Evolutionary conservation across 352 stramenopile species (phyloP), one percentile per base, ranked within the genome.

Genomic region (Globisporangium paroecandrum): DNA sequence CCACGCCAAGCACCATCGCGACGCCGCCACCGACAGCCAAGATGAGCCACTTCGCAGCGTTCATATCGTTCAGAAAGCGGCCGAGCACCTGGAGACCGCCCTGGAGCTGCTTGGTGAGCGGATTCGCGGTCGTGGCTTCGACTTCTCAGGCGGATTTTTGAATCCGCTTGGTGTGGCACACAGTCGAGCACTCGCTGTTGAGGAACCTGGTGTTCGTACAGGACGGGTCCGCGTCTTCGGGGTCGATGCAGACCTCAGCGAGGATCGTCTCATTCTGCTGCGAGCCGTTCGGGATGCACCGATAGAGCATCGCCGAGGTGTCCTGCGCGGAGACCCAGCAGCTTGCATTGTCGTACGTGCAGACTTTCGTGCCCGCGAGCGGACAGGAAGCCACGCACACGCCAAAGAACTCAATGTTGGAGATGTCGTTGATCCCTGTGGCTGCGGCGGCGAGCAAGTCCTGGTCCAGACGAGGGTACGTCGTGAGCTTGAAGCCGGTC

Each of bases 401-500:
- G 0, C 89, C 89, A 62, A 91, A 95, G 66, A 95, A 93, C 66
- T 90, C 68, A 29, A 87, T 82, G 53, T 77, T 78, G 27, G 77
- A 73, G 18, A 86, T 66, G 12, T 76, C 64, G 18, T 51, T 51
- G 12, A 91, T 57, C 10, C 79, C 71, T 7, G 69, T 71, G 18
- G 72, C 62, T 38, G 78, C 49, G 7, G 81, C 84, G 18, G 75
- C 70, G 1, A 93, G 58, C 58, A 97, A 76, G 71, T 97, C 87
- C 59, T 97, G 72, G 53, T 94, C 83, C 10, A 96, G 77, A 0
- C 89, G 84, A 25, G 89, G 89, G 56, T 94, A 97, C 13, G 84
- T 77, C 27, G 87, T 93, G 63, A 90, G 87, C 22, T 66, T 70
- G 18, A 59, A 66, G 10, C 72, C 72, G 5, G 51, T 70, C 36